Conservation (phyloP, 306 rosid species). For the Sindora glabra region DNA sequence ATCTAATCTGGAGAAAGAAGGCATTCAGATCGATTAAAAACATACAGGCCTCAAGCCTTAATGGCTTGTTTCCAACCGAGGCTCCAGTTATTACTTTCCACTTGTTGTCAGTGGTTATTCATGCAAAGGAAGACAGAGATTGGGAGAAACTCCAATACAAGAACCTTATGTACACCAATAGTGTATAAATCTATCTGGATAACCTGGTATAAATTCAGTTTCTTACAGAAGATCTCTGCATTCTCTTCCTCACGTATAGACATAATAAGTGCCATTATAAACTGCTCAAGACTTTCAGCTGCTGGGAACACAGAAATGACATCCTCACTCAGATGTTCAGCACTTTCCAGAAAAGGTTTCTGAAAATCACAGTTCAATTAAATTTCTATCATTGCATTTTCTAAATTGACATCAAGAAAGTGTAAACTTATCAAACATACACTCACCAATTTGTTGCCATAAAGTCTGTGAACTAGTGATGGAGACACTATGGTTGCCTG, state of each 20-base stretch:
- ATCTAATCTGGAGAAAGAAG: background rate
- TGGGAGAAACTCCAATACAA: too few species aligned
- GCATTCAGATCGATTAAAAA: background rate
- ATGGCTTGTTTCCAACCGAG: too few species aligned
- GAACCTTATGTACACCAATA: background rate
- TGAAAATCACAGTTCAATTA: constrained; percentile 28
- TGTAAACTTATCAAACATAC: constrained; percentile 15
- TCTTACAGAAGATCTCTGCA: constrained; percentile 64
- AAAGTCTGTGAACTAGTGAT: constrained; percentile 84
- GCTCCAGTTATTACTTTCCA: too few species aligned
- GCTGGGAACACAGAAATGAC: constrained; percentile 90
- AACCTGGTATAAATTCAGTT: constrained; percentile 78
- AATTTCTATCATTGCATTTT: constrained; percentile 8
- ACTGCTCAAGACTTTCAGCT: constrained; percentile 90
- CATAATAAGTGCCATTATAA: constrained; percentile 57
- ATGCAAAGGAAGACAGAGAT: constrained; percentile 7
- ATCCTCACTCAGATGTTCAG: constrained; percentile 90
- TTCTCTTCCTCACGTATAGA: constrained; percentile 73
- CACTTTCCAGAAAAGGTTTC: constrained; percentile 84
- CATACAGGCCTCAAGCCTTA: too few species aligned
- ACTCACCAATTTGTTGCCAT: constrained; percentile 86
- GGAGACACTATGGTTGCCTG: constrained; percentile 76
- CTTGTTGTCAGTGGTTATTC: too few species aligned
- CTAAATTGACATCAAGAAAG: constrained; percentile 1
- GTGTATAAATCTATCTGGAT: constrained; percentile 24